Conservation (phyloP, 805 yeast species). For the Wickerhamomyces mucosus region DNA sequence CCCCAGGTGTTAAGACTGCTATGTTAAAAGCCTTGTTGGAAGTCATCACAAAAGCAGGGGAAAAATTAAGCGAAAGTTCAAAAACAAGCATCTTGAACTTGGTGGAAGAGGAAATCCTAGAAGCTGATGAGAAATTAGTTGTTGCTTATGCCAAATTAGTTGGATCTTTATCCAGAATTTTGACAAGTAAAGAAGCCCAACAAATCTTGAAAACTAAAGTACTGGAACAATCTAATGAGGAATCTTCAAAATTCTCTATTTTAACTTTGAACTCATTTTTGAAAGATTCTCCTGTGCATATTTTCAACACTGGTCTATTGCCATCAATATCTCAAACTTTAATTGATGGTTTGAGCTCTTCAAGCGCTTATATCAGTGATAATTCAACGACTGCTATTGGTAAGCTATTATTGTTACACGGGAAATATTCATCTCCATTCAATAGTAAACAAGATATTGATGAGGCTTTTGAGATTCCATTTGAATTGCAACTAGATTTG, state of each 20-base stretch:
- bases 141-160: constrained; percentile 71
- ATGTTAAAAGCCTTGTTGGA: constrained; percentile 80
- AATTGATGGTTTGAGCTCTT: constrained; percentile 30
- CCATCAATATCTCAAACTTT: constrained; percentile 42
- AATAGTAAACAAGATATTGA: constrained; percentile 26
- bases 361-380: constrained; percentile 51
- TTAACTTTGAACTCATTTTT: constrained; percentile 72
- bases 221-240: constrained; percentile 33
- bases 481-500: constrained; percentile 31
- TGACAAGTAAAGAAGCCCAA: constrained; percentile 54
- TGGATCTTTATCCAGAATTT: constrained; percentile 65
- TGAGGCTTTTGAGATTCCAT: constrained; percentile 21
- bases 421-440: constrained; percentile 29
- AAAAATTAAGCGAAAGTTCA: constrained; percentile 64
- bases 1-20: constrained; percentile 69
- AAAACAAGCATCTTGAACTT: constrained; percentile 58
- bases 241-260: constrained; percentile 51
- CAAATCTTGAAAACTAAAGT: constrained; percentile 53
- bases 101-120: constrained; percentile 60
- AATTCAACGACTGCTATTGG: constrained; percentile 76
- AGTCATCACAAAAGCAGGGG: constrained; percentile 73
- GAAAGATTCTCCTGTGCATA: constrained; percentile 62
- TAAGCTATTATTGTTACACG: constrained; percentile 53
- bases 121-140: constrained; percentile 49
- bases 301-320: constrained; percentile 42